phyloP scores from a whole-genome alignment of 2,329 filamentous ascomycete genomes.

The Trichoderma gracile region DNA sequence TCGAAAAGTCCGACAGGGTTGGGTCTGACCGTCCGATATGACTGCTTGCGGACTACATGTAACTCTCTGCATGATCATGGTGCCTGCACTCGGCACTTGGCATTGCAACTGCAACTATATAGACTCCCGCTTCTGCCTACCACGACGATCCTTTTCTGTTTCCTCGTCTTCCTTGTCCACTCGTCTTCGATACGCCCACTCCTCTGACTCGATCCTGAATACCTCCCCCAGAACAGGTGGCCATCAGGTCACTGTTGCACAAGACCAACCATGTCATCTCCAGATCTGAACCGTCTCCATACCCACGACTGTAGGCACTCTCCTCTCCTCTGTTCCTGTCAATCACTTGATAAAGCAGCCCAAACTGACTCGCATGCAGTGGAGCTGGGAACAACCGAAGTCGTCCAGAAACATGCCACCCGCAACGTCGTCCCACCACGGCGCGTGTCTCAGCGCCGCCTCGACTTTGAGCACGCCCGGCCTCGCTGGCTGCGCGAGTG shows the following conservation, averaged over 20 bases:
- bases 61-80: not conserved
- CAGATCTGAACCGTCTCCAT: constrained; percentile 22
- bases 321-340: not conserved
- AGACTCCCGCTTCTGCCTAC: constrained; percentile 1
- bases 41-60: not conserved
- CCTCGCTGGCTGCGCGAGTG: constrained; percentile 57
- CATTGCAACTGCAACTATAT: constrained; percentile 18
- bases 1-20: constrained; percentile 4
- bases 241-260: constrained; percentile 6
- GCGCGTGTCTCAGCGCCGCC: constrained; percentile 54
- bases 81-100: not conserved
- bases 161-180: not conserved
- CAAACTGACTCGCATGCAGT: constrained; percentile 30
- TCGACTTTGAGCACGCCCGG: constrained; percentile 55
- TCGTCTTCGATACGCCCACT: not conserved
- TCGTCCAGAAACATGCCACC: constrained; percentile 50
- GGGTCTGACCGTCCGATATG: not conserved
- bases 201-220: too few species aligned
- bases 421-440: constrained; percentile 52
- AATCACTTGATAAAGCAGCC: not conserved
- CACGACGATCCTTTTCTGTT: not conserved
- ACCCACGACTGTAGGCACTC: constrained; percentile 29
- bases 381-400: constrained; percentile 56
- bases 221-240: not conserved
- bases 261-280: not conserved